phyloP scores from a whole-genome alignment of 2,329 filamentous ascomycete species.

The Metarhizium rileyi region DNA sequence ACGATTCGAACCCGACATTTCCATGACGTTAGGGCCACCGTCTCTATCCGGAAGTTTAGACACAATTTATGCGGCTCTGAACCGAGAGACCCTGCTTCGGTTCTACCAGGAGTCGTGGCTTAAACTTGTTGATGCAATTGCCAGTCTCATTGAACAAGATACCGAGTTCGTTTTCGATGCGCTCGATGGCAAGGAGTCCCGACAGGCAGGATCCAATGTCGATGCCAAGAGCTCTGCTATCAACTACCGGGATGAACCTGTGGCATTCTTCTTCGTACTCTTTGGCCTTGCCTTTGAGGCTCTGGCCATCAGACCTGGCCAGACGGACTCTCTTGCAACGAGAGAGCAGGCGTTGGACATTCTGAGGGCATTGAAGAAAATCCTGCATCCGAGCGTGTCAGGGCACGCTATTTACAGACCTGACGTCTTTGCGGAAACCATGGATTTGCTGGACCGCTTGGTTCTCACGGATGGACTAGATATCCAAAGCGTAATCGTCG shows the following conservation, averaged over 20 bases:
- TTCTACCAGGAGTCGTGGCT: constrained; percentile 98
- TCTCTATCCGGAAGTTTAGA: constrained; percentile 79
- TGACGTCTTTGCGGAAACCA: constrained; percentile 91
- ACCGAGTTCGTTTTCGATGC: constrained; percentile 97
- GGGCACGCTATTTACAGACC: constrained; percentile 95
- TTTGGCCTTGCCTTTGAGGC: constrained; percentile 97
- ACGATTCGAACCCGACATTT: constrained; percentile 94
- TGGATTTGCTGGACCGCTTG: constrained; percentile 87
- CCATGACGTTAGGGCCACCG: constrained; percentile 73
- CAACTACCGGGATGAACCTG: constrained; percentile 95
- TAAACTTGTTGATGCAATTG: constrained; percentile 92
- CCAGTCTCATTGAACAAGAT: constrained; percentile 93
- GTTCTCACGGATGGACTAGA: constrained; percentile 84
- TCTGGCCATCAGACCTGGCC: constrained; percentile 64
- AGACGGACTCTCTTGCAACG: constrained; percentile 45
- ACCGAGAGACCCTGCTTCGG: constrained; percentile 82
- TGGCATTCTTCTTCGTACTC: constrained; percentile 97
- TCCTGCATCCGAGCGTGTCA: constrained; percentile 85
- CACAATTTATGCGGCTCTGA: constrained; percentile 88
- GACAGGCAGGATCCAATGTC: constrained; percentile 36
- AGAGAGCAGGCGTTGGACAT: constrained; percentile 81
- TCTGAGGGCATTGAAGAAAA: constrained; percentile 85
- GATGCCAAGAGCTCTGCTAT: constrained; percentile 64
- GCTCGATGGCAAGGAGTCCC: constrained; percentile 69
- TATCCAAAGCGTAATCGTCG: constrained; percentile 85